Base-by-base conservation (phyloP, 1,139 yeast genomes). In the Saccharomyces hybrid region DNA sequence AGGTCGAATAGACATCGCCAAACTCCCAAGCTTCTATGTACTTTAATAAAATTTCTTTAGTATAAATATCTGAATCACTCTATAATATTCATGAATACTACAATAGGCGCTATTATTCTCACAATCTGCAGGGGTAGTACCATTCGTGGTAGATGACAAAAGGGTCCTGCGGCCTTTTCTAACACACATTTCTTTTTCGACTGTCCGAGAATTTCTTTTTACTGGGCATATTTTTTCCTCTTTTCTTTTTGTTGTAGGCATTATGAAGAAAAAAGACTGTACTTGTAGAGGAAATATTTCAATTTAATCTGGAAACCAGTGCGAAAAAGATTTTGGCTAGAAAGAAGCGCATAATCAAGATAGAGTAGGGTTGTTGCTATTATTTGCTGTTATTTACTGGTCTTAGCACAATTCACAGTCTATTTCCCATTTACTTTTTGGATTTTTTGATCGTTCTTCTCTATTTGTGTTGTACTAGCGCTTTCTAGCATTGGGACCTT, bases 1-100 rank as follows among this genome's bases (percentile, higher is more conserved):
- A 86, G 65, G 79, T 88, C 58, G 89, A 50, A 26, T 19, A 48
- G 14, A 21, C 8, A 3, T 16, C 29, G 4, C 12, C 2, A 2
- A 24, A n/a, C 31, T 1, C 12, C 11, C 31, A 19, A 1, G 3
- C 28, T 24, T 46, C 12, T 46, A 5, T 46, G 44, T 38, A 38
- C 4, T 11, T 8, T 38, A 38, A 16, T 28, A 28, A 12, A 38
- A 16, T 2, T 16, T 11, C 1, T 38, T 16, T 38, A 38, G 44
- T 38, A 4, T 19, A 38, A 38, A 8, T 38, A 38, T 38, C 7
- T 8, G 44, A 38, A 19, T 16, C 5, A 38, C 24, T 16, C 34
- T 24, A 29, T 50, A 29, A 34, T 49, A 50, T 26, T 16, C 16
- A 32, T 19, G n/a, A 19, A 38, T 38, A 38, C 24, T 38, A 38